phyloP scores from a whole-genome alignment of 345 rosid genomes.

The Rhodamnia argentea region DNA sequence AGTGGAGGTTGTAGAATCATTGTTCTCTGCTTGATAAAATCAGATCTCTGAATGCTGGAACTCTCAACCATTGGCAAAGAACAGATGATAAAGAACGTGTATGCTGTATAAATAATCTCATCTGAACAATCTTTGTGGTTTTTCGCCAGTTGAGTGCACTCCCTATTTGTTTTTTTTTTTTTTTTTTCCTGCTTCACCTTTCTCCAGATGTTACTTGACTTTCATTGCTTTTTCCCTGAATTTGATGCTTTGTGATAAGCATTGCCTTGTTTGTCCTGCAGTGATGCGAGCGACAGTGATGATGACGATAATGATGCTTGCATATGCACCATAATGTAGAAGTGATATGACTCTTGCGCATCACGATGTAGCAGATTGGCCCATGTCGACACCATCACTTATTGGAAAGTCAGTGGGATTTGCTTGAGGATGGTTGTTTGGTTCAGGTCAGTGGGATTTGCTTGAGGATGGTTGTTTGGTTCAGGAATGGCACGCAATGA shows the following conservation, averaged over 20 bases:
- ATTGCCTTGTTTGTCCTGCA: conserved; percentile 30
- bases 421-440: not conserved
- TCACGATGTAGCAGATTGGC: not conserved
- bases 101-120: not conserved
- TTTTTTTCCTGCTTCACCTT: not conserved
- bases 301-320: conserved; percentile 81
- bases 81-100: not conserved
- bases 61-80: not conserved
- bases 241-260: not conserved
- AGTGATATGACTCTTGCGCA: not conserved
- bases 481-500: not conserved
- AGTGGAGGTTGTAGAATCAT: not conserved
- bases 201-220: not conserved
- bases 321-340: conserved; percentile 81
- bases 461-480: not conserved
- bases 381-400: not conserved
- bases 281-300: conserved; percentile 76
- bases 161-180: not conserved
- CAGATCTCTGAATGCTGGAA: not conserved
- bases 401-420: not conserved
- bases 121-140: not conserved
- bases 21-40: not conserved
- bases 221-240: not conserved
- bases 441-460: not conserved
- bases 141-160: not conserved